Conservation (phyloP, 2,329 filamentous ascomycete genomes). For the Colletotrichum neosansevieriae region DNA sequence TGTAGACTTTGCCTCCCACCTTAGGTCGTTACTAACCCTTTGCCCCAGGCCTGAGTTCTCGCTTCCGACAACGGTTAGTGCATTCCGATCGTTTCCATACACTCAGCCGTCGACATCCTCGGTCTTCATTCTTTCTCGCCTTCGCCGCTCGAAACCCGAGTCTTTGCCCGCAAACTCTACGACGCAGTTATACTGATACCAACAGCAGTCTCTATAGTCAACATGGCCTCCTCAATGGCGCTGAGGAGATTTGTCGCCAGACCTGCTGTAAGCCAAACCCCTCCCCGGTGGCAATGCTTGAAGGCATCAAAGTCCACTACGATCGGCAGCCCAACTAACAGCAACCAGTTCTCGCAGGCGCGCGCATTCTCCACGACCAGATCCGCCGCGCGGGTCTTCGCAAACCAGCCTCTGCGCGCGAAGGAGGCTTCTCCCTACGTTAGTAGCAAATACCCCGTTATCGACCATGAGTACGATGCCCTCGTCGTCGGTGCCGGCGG, state of each 20-base stretch:
- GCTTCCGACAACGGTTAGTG: slow-evolving; percentile 33
- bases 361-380: slow-evolving; percentile 90
- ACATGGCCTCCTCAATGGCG: slow-evolving; percentile 74
- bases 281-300: slow-evolving; percentile 23
- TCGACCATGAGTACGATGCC: slow-evolving; percentile 99
- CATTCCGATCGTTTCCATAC: neutral
- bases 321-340: slow-evolving; percentile 15
- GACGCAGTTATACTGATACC: slow-evolving; percentile 20
- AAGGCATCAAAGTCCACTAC: slow-evolving; percentile 43
- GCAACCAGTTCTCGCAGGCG: slow-evolving; percentile 72
- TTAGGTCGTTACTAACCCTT: neutral
- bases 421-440: slow-evolving; percentile 93
- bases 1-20: no score
- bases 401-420: slow-evolving; percentile 86
- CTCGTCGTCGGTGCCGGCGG: slow-evolving; percentile 91
- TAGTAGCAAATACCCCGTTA: slow-evolving; percentile 91
- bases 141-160: neutral
- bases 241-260: slow-evolving; percentile 70
- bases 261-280: slow-evolving; percentile 63
- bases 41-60: slow-evolving; percentile 12
- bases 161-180: neutral
- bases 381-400: slow-evolving; percentile 85
- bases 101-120: slow-evolving; percentile 15
- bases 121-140: slow-evolving; percentile 1
- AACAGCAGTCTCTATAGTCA: slow-evolving; percentile 42